Percentiles rank a stretch among this genome's conserved stretches.
These are phyloP conservation scores for Capronia epimyces DNA, from an alignment of 2,329 filamentous ascomycete species.

Conservation along the genomic window DNA sequence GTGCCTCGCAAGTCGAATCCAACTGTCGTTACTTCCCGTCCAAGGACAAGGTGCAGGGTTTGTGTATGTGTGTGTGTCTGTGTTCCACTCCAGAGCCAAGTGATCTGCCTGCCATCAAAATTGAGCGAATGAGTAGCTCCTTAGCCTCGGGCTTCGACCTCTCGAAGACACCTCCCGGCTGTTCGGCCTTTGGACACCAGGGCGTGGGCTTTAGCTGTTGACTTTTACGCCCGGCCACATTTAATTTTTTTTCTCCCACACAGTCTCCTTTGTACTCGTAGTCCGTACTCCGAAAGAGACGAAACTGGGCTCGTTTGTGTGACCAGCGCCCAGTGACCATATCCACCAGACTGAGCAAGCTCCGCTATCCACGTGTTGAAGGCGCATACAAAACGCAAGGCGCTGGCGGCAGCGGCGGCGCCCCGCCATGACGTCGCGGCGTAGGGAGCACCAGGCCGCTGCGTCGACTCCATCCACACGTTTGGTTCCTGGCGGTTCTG, in stretches of 20 bases:
- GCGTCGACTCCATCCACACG: no score
- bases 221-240: no score
- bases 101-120: slow-evolving; percentile 1
- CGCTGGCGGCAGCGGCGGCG: neutral
- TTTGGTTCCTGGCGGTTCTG: neutral
- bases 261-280: no score
- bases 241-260: no score
- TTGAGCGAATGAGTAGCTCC: neutral
- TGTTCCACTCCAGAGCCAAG: neutral
- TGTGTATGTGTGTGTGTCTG: no score
- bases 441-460: no score
- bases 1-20: neutral
- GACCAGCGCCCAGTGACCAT: neutral
- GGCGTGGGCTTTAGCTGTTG: no score
- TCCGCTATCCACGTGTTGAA: slow-evolving; percentile 21
- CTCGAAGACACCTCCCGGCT: no score
- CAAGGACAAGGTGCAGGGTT: neutral
- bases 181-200: no score
- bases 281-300: no score
- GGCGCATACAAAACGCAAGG: slow-evolving; percentile 11
- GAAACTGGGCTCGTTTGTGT: neutral
- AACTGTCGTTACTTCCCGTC: neutral
- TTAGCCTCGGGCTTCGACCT: neutral
- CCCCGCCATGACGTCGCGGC: slow-evolving; percentile 8
- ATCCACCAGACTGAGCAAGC: slow-evolving; percentile 12